Evolutionary conservation across 768 basidiomycete genomes (phyloP), one percentile per base, ranked within the genome.

Genomic region (Guyanaporus albipodus): DNA sequence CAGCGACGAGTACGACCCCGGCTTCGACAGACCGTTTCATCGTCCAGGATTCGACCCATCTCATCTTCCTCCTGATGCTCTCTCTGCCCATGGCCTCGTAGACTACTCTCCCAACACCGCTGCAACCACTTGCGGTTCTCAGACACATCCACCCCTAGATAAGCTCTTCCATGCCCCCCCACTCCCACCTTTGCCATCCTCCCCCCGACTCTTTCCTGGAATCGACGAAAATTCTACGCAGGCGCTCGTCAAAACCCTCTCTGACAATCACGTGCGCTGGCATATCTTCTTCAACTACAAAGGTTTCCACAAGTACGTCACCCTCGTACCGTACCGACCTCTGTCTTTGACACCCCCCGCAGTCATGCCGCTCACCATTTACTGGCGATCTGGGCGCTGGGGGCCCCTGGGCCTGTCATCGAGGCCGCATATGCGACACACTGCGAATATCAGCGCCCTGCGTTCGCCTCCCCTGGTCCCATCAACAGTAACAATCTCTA

Each of bases 321-420:
- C 14, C n/a, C n/a, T n/a, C n/a, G 17, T 34, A 37, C 22, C 28
- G 4, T 49, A 4, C 19, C 21, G 1, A 66, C 52, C 33, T 52
- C 52, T 5, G 8, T 45, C 18, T 43, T 42, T 53, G 48, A 52
- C 37, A 72, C 40, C 4, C 6, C 47, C 22, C 38, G 41, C 27
- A 79, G 78, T 45, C 85, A 87, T 64, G 64, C 75, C 27, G 67
- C 77, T 4, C 83, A 86, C 52, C 79, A 77, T 21, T 52, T 77
- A 17, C 61, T 83, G 21, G 80, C 82, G 6, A 71, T 80, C 3
- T 87, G 79, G 70, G 70, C 72, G 1, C 61, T 88, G 10, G 86
- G 85, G 2, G 84, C 76, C 0, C 64, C 71, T 12, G 63, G 61
- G 1, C 51, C 60, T 10, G 56, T 77, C 32, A 61, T 79, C 2